Evolutionary conservation across 345 rosid genomes (phyloP), one percentile per base, ranked within the genome.

Genomic region (Anastatica hierochuntica): DNA sequence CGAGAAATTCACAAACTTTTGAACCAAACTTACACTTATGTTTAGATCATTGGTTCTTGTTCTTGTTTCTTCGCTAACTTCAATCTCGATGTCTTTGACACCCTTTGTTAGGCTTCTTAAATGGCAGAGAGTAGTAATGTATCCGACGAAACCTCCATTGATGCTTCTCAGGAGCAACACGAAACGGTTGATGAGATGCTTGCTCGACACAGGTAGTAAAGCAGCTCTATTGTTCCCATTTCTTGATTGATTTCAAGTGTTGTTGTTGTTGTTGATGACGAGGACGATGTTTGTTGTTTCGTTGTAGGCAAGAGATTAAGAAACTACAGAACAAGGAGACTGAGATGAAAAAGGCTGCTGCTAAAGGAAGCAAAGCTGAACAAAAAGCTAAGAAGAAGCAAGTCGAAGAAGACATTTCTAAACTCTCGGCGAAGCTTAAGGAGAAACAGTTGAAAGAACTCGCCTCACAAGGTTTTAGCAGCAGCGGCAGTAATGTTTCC

Each of bases 341-440:
- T 8, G 90, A 76, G 67, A 60, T 88, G 72, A 92, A 92, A 56
- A 92, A 81, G 72, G 94, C 77, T 0, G 97, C 98, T 35, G 96
- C 96, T 3, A 92, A 78, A 71, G 94, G 98, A 43, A 88, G 74
- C 66, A 92, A 92, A 73, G 95, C 96, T 21, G 96, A 92, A 62
- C 98, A 83, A 73, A 92, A 92, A 63, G 84, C 96, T 7, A 85
- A 92, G 83, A 88, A 83, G 86, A 92, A 88, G 82, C 88, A 78
- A 62, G 94, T 85, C 18, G 96, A 88, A 67, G 97, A 92, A 64
- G 90, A 88, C 60, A 62, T 92, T 9, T 71, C 84, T 0, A 77
- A 44, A 56, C 95, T 79, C 18, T 88, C 95, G 14, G 15, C 80
- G 0, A 64, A 83, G 64, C 86, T 92, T 10, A 81, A 79, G 74